Evolutionary conservation across 352 stramenopile species (phyloP).

Genomic region (Pythium insidiosum): DNA sequence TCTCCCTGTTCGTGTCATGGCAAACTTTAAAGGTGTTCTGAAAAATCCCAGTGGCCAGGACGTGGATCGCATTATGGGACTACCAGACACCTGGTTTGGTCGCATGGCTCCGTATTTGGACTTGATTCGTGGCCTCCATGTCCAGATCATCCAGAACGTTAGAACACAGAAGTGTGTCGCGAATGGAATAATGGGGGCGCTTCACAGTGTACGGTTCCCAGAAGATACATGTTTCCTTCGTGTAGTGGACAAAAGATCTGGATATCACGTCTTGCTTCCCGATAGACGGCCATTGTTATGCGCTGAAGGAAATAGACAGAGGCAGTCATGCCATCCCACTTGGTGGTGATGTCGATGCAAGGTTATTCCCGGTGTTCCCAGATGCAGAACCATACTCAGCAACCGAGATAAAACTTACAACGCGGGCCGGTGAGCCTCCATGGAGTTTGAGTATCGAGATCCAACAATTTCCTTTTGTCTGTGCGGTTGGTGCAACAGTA

Average conservation of each 20-base stretch:
- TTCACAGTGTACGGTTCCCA: neutral
- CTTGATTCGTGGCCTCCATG: neutral
- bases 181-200: neutral
- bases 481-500: conserved; percentile 2
- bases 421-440: neutral
- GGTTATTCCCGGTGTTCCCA: neutral
- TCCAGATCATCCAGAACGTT: neutral
- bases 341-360: neutral
- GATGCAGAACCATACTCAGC: neutral
- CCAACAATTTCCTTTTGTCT: conserved; percentile 9
- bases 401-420: neutral
- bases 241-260: neutral
- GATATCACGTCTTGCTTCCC: neutral
- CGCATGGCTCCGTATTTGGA: neutral
- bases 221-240: neutral
- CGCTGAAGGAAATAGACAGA: neutral
- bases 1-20: neutral
- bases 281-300: neutral
- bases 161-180: neutral
- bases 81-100: neutral
- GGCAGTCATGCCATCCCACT: neutral
- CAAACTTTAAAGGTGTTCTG: neutral
- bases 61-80: neutral
- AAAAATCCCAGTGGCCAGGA: neutral
- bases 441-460: neutral